These are phyloP conservation scores for Blastobotrys aristatus DNA, from an alignment of 1,139 yeast genomes.

Conservation along the genomic window DNA sequence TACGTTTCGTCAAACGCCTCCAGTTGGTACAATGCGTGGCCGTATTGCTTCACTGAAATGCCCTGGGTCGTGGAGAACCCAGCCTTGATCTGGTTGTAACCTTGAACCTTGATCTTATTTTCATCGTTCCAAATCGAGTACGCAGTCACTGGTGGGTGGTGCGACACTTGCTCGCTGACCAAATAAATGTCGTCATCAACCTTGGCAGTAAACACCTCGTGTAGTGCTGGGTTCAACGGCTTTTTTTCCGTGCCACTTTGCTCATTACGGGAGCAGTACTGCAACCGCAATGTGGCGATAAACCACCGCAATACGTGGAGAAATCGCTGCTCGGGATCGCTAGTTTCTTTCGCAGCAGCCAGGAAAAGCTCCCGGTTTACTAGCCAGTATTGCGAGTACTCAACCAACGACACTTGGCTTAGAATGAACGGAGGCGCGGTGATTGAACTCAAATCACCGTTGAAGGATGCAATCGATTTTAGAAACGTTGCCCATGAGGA, in stretches of 20 bases:
- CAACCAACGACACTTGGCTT: conserved; percentile 82
- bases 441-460: conserved; percentile 87
- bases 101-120: conserved; percentile 65
- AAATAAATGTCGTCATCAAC: conserved; percentile 67
- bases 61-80: conserved; percentile 66
- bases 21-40: conserved; percentile 74
- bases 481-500: conserved; percentile 45
- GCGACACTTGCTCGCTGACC: conserved; percentile 87
- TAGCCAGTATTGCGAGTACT: conserved; percentile 79
- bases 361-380: conserved; percentile 82
- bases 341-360: conserved; percentile 60
- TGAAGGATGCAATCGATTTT: conserved; percentile 86
- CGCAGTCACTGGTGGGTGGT: conserved; percentile 94
- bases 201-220: conserved; percentile 85
- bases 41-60: conserved; percentile 81
- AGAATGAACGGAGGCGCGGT: conserved; percentile 98
- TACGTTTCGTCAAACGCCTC: conserved; percentile 59
- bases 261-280: conserved; percentile 89
- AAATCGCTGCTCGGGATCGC: conserved; percentile 52
- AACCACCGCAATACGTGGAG: conserved; percentile 87
- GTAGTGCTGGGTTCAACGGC: conserved; percentile 90
- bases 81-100: conserved; percentile 86
- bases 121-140: conserved; percentile 71
- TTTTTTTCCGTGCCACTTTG: conserved; percentile 90
- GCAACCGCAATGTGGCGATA: conserved; percentile 83